Percentiles rank a stretch among this genome's conserved stretches.
Conservation (phyloP, 768 basidiomycete species). For the Lactarius indigo region DNA sequence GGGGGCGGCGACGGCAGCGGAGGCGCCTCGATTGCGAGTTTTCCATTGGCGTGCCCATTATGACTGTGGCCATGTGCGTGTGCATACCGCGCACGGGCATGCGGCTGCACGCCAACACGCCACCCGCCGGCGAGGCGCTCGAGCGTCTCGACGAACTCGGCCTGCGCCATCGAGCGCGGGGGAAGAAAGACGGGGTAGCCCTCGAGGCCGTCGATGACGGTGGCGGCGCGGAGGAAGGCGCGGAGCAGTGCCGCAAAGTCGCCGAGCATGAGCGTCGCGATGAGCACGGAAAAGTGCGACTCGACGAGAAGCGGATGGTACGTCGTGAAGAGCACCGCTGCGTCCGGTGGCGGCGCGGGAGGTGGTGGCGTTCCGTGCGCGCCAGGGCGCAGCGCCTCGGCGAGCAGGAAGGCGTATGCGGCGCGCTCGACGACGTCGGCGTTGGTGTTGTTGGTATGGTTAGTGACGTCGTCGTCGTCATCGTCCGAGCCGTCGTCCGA, state of each 20-base stretch:
- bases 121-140: slow-evolving; percentile 79
- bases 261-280: slow-evolving; percentile 73
- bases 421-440: slow-evolving; percentile 50
- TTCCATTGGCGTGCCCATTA: slow-evolving; percentile 36
- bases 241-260: slow-evolving; percentile 62
- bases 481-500: background rate
- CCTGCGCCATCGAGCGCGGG: slow-evolving; percentile 85
- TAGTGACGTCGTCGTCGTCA: slow-evolving; percentile 25
- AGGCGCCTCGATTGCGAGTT: slow-evolving; percentile 43
- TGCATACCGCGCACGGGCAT: slow-evolving; percentile 38
- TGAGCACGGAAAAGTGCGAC: slow-evolving; percentile 75
- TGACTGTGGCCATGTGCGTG: background rate
- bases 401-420: slow-evolving; percentile 65
- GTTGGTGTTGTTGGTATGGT: background rate
- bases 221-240: slow-evolving; percentile 62
- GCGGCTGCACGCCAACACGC: slow-evolving; percentile 59
- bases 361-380: slow-evolving; percentile 39
- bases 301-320: slow-evolving; percentile 90
- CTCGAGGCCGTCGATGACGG: slow-evolving; percentile 76
- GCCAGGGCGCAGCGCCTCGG: slow-evolving; percentile 65
- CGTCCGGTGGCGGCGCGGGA: slow-evolving; percentile 36
- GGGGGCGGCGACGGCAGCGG: slow-evolving; percentile 29
- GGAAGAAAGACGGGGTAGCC: slow-evolving; percentile 87
- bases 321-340: slow-evolving; percentile 72
- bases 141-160: slow-evolving; percentile 82